Conservation (phyloP, 2,329 filamentous ascomycete genomes). For the Pseudogymnoascus sp. region DNA sequence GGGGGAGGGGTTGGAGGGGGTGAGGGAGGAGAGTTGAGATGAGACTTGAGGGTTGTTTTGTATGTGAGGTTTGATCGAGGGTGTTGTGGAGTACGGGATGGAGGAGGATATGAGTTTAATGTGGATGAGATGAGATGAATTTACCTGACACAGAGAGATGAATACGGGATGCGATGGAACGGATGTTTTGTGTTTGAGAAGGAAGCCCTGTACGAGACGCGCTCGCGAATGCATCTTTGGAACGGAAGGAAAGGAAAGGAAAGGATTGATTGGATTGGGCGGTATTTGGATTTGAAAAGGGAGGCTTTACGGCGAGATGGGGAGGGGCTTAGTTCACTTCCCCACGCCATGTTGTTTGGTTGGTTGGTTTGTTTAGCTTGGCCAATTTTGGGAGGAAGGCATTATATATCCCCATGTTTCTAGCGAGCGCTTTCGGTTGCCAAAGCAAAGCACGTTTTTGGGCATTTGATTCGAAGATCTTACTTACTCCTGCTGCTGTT, state of each 20-base stretch:
- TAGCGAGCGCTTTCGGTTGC: too few relatives aligned
- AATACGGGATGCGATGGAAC: background rate
- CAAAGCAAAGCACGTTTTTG: too few relatives aligned
- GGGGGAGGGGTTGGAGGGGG: slow-evolving; percentile 43
- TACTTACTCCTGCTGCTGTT: too few relatives aligned
- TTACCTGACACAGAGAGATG: background rate
- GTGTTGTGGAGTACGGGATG: background rate
- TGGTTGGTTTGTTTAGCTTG: too few relatives aligned
- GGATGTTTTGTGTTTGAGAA: background rate
- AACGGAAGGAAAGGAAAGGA: background rate
- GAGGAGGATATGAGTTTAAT: background rate
- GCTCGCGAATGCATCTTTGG: background rate
- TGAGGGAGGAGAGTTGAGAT: slow-evolving; percentile 10
- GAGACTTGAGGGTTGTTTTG: background rate
- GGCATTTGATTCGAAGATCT: too few relatives aligned
- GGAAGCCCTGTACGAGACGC: slow-evolving; percentile 1
- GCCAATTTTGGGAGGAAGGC: too few relatives aligned
- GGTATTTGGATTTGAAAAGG: background rate
- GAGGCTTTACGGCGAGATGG: too few relatives aligned
- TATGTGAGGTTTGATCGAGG: background rate
- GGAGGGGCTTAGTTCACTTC: too few relatives aligned
- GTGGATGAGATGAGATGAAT: background rate
- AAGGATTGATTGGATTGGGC: background rate
- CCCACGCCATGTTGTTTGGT: too few relatives aligned
- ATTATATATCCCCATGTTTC: too few relatives aligned